Evolutionary conservation across 2,329 filamentous ascomycete genomes (phyloP), one percentile per base, ranked within the genome.

Genomic region (Curvularia sp.): DNA sequence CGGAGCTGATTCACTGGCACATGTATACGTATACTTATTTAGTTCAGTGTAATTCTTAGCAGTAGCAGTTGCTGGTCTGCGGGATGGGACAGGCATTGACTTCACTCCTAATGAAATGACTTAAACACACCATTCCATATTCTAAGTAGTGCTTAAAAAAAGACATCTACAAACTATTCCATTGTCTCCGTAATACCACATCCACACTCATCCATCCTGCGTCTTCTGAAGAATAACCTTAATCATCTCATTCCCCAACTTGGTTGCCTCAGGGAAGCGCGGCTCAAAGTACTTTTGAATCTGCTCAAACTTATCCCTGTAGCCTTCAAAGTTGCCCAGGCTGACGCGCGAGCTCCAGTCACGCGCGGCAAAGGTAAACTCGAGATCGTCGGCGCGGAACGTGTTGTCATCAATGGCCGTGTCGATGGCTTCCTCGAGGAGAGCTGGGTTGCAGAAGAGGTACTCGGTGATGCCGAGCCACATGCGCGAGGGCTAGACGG

Each of bases 381-480:
- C 95, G 56, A 99, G 82, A 75, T 99, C 95, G 73, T 99, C 95
- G 24, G 89, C 90, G n/a, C 95, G 86, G 80, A 97, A 99, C 0
- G 89, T 94, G 68, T 91, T 89, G 77, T 99, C 94, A 64, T 94
- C 86, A 68, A 97, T 88, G 3, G 93, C 94, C 7, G 92, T 95
- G 49, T 89, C 85, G 67, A 99, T 86, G 24, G 90, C 90, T 74
- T 95, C 92, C 50, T 96, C 89, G 13, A 99, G 86, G 52, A 97
- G 82, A 2, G 85, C 86, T 18, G 86, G 84, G 71, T 93, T 93
- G 64, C 93, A 89, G 82, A 97, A 99, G 38, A 99, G 84, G 75
- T 96, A 94, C 79, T 99, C 95, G 0, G 93, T 94, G n/a, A 97
- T 96, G 56, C 95, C 95, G 33, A 99, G 86, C 87, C 95, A 97